These are phyloP conservation scores for Didymella pinodella DNA, from an alignment of 2,329 filamentous ascomycete genomes.

Conservation along the genomic window DNA sequence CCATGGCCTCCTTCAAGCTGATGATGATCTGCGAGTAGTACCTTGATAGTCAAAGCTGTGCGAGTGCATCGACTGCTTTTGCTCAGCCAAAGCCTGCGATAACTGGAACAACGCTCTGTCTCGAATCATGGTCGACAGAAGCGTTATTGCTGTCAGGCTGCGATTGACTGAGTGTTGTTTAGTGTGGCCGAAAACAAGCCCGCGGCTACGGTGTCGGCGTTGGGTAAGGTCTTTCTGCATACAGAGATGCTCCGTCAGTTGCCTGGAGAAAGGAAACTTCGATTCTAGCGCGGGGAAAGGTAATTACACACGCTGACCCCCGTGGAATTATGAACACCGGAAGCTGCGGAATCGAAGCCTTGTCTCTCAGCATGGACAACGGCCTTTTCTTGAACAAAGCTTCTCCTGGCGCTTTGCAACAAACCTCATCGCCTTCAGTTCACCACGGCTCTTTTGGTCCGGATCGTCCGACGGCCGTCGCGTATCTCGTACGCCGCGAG, in stretches of 20 bases:
- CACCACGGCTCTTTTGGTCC: constrained; percentile 25
- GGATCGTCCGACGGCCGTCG: constrained; percentile 21
- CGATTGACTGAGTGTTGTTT: too few relatives aligned
- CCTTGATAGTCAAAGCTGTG: not conserved
- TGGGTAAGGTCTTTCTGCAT: not conserved
- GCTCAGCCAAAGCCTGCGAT: not conserved
- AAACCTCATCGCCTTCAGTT: not conserved
- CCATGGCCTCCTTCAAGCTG: not conserved
- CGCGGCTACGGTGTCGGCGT: too few relatives aligned
- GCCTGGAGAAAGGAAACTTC: not conserved
- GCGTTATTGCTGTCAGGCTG: too few relatives aligned
- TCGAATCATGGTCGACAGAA: too few relatives aligned
- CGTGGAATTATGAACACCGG: not conserved
- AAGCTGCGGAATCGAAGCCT: constrained; percentile 6
- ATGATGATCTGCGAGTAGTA: not conserved
- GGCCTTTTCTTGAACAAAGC: constrained; percentile 1
- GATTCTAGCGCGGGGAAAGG: not conserved
- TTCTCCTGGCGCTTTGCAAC: not conserved
- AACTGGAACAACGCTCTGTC: not conserved
- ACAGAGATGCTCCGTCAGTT: not conserved
- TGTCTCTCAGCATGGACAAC: not conserved
- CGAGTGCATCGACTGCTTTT: not conserved
- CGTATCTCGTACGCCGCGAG: constrained; percentile 26
- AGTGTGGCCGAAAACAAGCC: too few relatives aligned
- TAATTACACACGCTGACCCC: not conserved